Percentiles rank a stretch among this genome's conserved stretches.
phyloP scores from a whole-genome alignment of 352 stramenopile genomes.

The Phytophthora tentaculata region DNA sequence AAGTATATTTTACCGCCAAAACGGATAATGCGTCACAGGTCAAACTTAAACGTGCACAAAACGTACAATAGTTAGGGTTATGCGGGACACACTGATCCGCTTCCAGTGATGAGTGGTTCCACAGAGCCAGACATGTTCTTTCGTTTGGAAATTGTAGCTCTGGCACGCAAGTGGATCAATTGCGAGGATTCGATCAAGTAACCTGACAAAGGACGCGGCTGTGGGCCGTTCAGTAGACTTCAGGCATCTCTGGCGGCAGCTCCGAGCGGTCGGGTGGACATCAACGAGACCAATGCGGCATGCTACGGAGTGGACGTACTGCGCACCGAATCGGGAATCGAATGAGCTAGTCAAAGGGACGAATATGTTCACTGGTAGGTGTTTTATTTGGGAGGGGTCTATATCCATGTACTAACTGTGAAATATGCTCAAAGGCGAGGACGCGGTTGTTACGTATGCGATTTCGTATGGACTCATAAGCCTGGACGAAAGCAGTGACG shows the following conservation, averaged over 20 bases:
- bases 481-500: conserved; percentile 1
- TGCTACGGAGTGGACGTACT: conserved; percentile 2
- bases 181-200: background rate
- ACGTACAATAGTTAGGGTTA: background rate
- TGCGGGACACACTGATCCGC: background rate
- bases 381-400: background rate
- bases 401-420: background rate
- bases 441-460: background rate
- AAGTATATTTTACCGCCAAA: background rate
- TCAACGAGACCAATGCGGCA: conserved; percentile 3
- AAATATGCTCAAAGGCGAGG: background rate
- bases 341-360: background rate
- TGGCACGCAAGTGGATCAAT: too few relatives aligned
- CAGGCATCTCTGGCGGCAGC: conserved; percentile 11
- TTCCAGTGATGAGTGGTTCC: background rate
- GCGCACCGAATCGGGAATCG: background rate
- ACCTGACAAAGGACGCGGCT: background rate
- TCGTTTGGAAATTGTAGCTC: background rate
- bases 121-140: background rate
- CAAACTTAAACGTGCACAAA: background rate
- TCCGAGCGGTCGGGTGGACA: background rate
- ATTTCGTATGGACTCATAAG: conserved; percentile 3
- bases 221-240: background rate
- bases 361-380: conserved; percentile 2
- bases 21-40: background rate